Percentiles rank a stretch among this genome's conserved stretches.
phyloP scores from a whole-genome alignment of 1,284 basidiomycete species.

The Ceratorhiza oryzae-sativae region DNA sequence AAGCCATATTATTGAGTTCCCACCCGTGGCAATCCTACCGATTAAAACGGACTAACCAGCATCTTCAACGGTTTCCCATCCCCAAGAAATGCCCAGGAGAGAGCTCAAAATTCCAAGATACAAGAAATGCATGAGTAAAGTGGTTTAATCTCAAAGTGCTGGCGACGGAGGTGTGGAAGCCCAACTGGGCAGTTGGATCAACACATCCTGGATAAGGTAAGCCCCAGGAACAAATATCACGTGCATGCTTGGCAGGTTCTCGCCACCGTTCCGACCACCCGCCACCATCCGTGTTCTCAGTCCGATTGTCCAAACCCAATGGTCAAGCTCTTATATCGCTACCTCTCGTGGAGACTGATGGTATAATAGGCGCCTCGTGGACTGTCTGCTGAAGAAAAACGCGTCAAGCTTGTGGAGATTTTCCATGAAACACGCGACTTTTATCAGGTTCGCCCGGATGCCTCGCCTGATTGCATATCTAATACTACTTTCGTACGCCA shows the following conservation, averaged over 20 bases:
- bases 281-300: not conserved
- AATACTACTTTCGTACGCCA: too few relatives aligned
- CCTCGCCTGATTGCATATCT: not conserved
- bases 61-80: constrained; percentile 34
- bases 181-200: not conserved
- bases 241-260: too few relatives aligned
- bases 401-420: constrained; percentile 80
- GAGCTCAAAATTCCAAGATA: not conserved
- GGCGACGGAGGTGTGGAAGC: not conserved
- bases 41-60: constrained; percentile 19
- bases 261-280: too few relatives aligned
- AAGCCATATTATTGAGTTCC: not conserved
- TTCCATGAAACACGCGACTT: constrained; percentile 82
- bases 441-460: not conserved
- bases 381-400: constrained; percentile 80
- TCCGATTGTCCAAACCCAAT: too few relatives aligned
- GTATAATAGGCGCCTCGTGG: constrained; percentile 52
- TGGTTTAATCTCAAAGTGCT: not conserved
- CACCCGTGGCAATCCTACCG: not conserved
- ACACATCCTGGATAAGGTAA: constrained; percentile 3
- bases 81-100: not conserved
- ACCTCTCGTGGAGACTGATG: not conserved
- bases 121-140: not conserved
- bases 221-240: not conserved
- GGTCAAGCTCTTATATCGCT: not conserved